Conservation (phyloP, 305 asterid species). For the Fraxinus platypoda region DNA sequence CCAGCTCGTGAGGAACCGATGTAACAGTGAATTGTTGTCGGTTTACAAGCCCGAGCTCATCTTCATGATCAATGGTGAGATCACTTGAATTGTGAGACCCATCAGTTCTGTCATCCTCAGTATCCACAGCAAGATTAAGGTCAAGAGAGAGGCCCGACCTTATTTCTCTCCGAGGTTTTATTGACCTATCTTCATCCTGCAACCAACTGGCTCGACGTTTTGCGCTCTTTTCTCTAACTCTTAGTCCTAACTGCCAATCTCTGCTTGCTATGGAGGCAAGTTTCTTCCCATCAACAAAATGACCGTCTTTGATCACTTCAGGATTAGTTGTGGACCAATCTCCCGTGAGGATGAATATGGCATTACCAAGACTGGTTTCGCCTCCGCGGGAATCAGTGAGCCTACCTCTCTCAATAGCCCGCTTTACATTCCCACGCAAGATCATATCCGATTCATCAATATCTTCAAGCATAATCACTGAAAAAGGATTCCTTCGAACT, state of each 20-base stretch:
- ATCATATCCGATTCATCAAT: constrained; percentile 79
- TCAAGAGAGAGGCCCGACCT: constrained; percentile 58
- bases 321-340: constrained; percentile 67
- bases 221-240: constrained; percentile 53
- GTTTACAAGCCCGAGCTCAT: constrained; percentile 50
- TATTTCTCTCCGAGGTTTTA: constrained; percentile 47
- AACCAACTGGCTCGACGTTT: constrained; percentile 67
- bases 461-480: constrained; percentile 77
- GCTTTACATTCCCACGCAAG: constrained; percentile 62
- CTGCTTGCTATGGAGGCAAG: constrained; percentile 45
- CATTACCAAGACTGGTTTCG: constrained; percentile 79
- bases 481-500: constrained; percentile 64
- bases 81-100: constrained; percentile 77
- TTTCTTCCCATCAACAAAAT: constrained; percentile 42
- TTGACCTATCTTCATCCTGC: constrained; percentile 39
- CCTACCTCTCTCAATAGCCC: constrained; percentile 81
- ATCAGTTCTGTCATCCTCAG: constrained; percentile 52
- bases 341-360: constrained; percentile 70
- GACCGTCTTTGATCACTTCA: constrained; percentile 34
- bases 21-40: constrained; percentile 44
- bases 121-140: constrained; percentile 61
- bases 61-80: constrained; percentile 66
- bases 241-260: constrained; percentile 63
- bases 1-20: constrained; percentile 73
- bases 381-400: constrained; percentile 82